Evolutionary conservation across 768 basidiomycete species (phyloP), one percentile per base, ranked within the genome.

Genomic region (Mycena leptocephala): DNA sequence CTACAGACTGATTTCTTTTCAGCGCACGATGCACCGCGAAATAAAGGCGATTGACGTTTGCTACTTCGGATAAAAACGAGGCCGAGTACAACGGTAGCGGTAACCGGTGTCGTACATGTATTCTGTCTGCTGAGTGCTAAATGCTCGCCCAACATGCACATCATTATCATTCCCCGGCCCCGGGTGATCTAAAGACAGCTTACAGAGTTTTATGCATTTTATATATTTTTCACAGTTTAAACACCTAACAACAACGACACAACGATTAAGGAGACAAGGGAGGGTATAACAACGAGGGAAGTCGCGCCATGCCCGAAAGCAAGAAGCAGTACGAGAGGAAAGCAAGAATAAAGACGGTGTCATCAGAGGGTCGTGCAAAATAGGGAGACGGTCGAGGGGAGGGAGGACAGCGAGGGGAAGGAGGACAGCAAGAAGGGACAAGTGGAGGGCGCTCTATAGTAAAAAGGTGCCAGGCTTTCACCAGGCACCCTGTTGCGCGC

Each of bases 201-300:
- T n/a, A 9, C 48, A n/a, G n/a, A 63, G 5, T 51, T 55, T 55
- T 28, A 32, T 51, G 64, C 22, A 33, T 33, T 48, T 32, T 65
- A 18, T 61, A 43, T 37, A 26, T 70, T 61, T 70, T 62, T 62
- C 37, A 39, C 59, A 39, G 3, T 10, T 24, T n/a, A n/a, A n/a
- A 26, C 37, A 39, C 24, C 37, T 24, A 61, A 39, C 7, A 22
- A 39, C 59, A 61, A 39, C 59, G 24, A 39, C 37, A 62, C 30
- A 28, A 58, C 48, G 28, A 26, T 53, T 53, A 59, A 16, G 13
- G 32, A 22, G n/a, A 64, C 63, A 46, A 46, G 43, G 68, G 64
- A 72, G 77, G 77, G 77, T 78, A 78, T 78, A 73, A 61, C 58
- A 77, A 76, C 3, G 72, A 76, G 76, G 41, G 59, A 61, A 22